Conservation (phyloP, 2,329 filamentous ascomycete species). For the Pezicula rhizophila region DNA sequence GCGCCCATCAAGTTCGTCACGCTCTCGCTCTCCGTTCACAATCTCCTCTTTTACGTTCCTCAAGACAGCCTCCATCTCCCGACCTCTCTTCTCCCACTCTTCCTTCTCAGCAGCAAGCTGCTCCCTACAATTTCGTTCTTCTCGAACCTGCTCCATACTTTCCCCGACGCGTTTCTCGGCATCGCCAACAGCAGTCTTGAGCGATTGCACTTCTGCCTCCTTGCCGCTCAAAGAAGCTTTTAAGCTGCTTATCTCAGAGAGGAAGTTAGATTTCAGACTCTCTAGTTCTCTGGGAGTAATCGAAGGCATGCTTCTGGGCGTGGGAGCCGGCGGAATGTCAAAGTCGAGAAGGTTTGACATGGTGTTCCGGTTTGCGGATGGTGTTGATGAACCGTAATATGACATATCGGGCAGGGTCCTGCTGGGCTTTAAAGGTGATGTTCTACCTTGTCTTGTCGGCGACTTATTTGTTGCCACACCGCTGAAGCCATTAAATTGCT, state of each 20-base stretch:
- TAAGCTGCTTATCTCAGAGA: constrained; percentile 91
- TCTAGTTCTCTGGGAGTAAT: constrained; percentile 91
- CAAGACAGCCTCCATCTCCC: constrained; percentile 79
- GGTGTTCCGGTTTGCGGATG: constrained; percentile 19
- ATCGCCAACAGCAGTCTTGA: constrained; percentile 83
- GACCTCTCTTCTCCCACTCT: constrained; percentile 76
- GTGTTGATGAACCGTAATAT: constrained; percentile 14
- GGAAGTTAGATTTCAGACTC: constrained; percentile 80
- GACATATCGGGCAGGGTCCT: constrained; percentile 17
- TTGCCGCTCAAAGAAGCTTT: constrained; percentile 88
- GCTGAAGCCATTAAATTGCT: constrained; percentile 58
- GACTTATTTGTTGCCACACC: constrained; percentile 34
- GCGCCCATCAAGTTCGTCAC: constrained; percentile 69
- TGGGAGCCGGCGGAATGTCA: constrained; percentile 89
- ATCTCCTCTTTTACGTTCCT: constrained; percentile 78
- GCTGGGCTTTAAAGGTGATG: constrained; percentile 37
- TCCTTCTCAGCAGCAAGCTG: constrained; percentile 68
- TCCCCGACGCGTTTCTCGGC: constrained; percentile 89
- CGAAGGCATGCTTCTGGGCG: constrained; percentile 82
- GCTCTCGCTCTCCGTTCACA: constrained; percentile 69
- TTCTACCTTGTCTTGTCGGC: constrained; percentile 40
- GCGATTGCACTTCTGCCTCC: constrained; percentile 81
- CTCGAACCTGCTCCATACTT: constrained; percentile 74
- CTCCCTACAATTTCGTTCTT: constrained; percentile 66
- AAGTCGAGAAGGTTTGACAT: constrained; percentile 77